phyloP scores from a whole-genome alignment of 805 yeast species.

The Cyberlindnera suaveolens region DNA sequence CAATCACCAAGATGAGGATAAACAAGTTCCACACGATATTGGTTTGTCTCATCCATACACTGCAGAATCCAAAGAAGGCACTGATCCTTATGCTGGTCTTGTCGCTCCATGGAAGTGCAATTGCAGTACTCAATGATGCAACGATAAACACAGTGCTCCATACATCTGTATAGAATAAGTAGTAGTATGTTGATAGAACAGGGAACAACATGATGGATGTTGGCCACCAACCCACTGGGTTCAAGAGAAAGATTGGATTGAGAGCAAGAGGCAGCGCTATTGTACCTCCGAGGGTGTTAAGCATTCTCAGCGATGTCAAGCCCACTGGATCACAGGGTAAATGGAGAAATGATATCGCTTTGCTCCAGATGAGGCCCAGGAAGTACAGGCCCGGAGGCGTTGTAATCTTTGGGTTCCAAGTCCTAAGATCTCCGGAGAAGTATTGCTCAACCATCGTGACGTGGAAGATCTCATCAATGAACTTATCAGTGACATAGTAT shows the following conservation, averaged over 20 bases:
- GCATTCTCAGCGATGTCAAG: slow-evolving; percentile 38
- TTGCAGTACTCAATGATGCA: slow-evolving; percentile 43
- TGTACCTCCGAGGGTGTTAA: slow-evolving; percentile 65
- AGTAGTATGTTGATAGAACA: slow-evolving; percentile 62
- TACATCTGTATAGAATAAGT: slow-evolving; percentile 85
- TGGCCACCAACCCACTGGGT: slow-evolving; percentile 39
- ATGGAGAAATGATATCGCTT: slow-evolving; percentile 18
- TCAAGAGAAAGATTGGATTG: slow-evolving; percentile 32
- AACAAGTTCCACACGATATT: slow-evolving; percentile 82
- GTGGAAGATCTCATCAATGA: slow-evolving; percentile 80
- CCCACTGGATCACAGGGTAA: slow-evolving; percentile 26
- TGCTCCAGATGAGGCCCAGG: slow-evolving; percentile 33
- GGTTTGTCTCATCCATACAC: slow-evolving; percentile 83
- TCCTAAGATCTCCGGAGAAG: slow-evolving; percentile 49
- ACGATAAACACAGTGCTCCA: slow-evolving; percentile 79
- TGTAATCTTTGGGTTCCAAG: slow-evolving; percentile 87
- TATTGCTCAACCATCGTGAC: slow-evolving; percentile 70
- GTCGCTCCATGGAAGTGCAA: slow-evolving; percentile 33
- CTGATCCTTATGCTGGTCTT: slow-evolving; percentile 34
- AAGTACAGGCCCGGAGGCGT: slow-evolving; percentile 93
- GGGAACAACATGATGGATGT: slow-evolving; percentile 53
- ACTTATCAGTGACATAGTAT: slow-evolving; percentile 25
- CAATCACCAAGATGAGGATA: slow-evolving; percentile 48
- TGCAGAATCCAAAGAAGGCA: slow-evolving; percentile 50
- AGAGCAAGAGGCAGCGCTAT: slow-evolving; percentile 44